Base-by-base conservation (phyloP, 2,329 filamentous ascomycete genomes). In the Tolypocladium cylindrosporum region DNA sequence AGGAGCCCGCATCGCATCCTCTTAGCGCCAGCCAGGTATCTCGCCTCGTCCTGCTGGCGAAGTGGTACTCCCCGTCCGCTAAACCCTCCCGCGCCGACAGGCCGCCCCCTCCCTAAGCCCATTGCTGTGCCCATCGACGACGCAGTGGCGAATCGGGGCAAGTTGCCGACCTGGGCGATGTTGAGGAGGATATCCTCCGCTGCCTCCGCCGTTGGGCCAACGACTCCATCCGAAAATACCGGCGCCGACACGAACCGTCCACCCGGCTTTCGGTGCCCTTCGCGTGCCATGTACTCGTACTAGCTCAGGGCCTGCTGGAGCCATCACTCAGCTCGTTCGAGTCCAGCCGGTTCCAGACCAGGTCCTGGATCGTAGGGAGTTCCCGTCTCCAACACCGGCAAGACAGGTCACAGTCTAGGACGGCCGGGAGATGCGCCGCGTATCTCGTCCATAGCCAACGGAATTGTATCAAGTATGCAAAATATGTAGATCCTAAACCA, bases 61-160 rank as follows among this genome's bases (percentile, higher is more conserved):
- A 34, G 14, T 9, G 27, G 45, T 50, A 34, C 45, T 16, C 14
- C 27, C 27, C 3, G 27, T 4, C 27, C 45, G 45, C 27, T 50
- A 34, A n/a, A 16, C 45, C 14, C 45, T 13, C 24, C 16, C 45
- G 27, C 27, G 45, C 24, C 10, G 14, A 16, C 45, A 31, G 45
- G 9, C 27, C 3, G 24, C 24, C 24, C 24, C 24, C 24, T 27
- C 24, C 24, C 24, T 27, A 31, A 31, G 45, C 45, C 16, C 45
- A 5, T 6, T 50, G 24, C 14, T 14, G 48, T 55, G 58, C 31
- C 21, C 58, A 61, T 61, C 60, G 60, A 57, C 52, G 39, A 39
- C 41, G 42, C 24, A 39, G 60, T 58, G 55, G 51, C 19, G n/a
- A 54, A 61, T 61, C 60, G 58, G 59, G 19, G 3, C 24, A 16